Conservation (phyloP, 2,329 filamentous ascomycete species). For the Ilyonectria robusta region DNA sequence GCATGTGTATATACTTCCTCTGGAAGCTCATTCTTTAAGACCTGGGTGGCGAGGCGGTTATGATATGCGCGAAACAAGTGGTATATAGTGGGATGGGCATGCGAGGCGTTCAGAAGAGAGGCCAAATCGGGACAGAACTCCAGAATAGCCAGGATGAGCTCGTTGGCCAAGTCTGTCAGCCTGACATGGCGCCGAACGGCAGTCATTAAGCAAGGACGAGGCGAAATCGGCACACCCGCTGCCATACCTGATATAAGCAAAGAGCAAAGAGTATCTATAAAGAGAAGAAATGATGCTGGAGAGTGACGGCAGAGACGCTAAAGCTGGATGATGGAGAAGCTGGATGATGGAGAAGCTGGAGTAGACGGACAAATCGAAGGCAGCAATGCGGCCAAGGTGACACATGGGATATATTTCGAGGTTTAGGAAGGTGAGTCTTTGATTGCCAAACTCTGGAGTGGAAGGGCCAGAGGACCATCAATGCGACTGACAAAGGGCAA, state of each 20-base stretch:
- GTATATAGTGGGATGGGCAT: conserved; percentile 4
- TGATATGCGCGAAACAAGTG: background rate
- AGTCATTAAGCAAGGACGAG: background rate
- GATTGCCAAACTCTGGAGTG: background rate
- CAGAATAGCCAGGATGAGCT: conserved; percentile 20
- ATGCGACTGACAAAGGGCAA: background rate
- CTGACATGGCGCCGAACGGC: background rate
- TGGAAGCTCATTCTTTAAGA: conserved; percentile 13
- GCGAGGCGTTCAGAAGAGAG: background rate
- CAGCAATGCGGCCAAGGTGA: background rate
- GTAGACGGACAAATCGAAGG: background rate
- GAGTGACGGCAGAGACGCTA: background rate
- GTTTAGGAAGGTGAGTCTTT: background rate
- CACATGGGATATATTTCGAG: background rate
- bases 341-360: background rate
- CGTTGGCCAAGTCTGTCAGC: conserved; percentile 9
- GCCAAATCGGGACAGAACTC: conserved; percentile 7
- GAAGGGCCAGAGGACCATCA: conserved; percentile 4
- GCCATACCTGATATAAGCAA: background rate
- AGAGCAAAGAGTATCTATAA: conserved; percentile 5
- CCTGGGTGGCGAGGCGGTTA: background rate
- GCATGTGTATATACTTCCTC: conserved; percentile 15
- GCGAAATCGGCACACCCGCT: background rate
- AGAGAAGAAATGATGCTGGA: background rate
- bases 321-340: background rate